Percentiles rank a stretch among this genome's conserved stretches.
Evolutionary conservation across 2,329 filamentous ascomycete species (phyloP).

Genomic region (Botryotinia narcissicola): DNA sequence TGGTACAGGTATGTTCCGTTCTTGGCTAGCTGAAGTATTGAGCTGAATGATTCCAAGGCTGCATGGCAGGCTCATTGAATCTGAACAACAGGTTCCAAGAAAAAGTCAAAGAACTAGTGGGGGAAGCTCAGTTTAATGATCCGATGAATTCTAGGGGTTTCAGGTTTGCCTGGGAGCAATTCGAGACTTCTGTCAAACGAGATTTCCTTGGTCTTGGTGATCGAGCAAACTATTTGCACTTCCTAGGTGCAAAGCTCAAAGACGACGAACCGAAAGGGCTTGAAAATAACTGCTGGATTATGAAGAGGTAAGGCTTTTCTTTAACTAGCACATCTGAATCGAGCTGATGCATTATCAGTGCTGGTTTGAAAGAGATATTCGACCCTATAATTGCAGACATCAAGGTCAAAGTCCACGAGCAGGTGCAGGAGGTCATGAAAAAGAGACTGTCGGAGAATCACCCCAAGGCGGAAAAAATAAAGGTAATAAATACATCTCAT

Average conservation of each 20-base stretch:
- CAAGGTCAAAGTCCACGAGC: slow-evolving; percentile 44
- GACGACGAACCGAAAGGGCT: slow-evolving; percentile 32
- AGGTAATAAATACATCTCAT: slow-evolving; percentile 35
- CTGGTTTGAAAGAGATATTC: slow-evolving; percentile 55
- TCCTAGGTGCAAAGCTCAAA: slow-evolving; percentile 25
- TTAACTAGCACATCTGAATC: no score
- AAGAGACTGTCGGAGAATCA: slow-evolving; percentile 39
- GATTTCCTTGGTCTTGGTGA: no score
- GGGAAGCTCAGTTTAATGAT: slow-evolving; percentile 32
- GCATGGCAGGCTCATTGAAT: slow-evolving; percentile 33
- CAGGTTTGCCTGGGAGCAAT: slow-evolving; percentile 36
- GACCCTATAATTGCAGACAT: slow-evolving; percentile 43
- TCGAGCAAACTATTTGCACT: no score
- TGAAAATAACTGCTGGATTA: slow-evolving; percentile 18
- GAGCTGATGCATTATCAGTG: background rate
- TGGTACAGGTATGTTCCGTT: slow-evolving; percentile 23
- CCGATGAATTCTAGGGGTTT: slow-evolving; percentile 33
- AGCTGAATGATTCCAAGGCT: background rate
- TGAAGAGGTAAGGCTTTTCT: slow-evolving; percentile 26
- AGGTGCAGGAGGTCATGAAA: slow-evolving; percentile 45
- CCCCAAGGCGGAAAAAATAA: slow-evolving; percentile 43
- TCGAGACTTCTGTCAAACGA: slow-evolving; percentile 24
- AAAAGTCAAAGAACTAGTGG: slow-evolving; percentile 33
- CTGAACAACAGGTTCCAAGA: slow-evolving; percentile 35
- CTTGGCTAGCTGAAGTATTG: background rate